Base-by-base conservation (phyloP, 1,284 basidiomycete species). In the Naganishia sp. region DNA sequence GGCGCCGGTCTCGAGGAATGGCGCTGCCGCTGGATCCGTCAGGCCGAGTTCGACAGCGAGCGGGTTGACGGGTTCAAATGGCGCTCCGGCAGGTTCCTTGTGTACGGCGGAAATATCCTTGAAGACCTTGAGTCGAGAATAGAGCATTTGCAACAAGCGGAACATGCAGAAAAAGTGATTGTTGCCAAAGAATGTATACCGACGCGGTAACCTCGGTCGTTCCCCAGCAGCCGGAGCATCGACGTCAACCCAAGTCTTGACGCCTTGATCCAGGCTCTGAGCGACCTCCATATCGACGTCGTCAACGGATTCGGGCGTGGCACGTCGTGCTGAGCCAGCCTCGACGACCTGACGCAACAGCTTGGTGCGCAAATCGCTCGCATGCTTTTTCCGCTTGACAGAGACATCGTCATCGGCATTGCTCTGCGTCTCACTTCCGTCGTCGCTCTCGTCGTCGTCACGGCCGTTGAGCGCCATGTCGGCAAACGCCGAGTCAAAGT, bases 111-210 rank as follows among this genome's bases (percentile, higher is more conserved):
- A 84, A 58, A 88, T 81, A 47, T 81, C 81, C 80, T 93, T 96
- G 83, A 94, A 92, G 25, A 86, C 81, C 42, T 84, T 79, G 57
- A 99, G 82, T n/a, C 95, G 88, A 11, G 88, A 87, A 77, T 95
- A 96, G 17, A 97, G 81, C 45, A 94, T 82, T 90, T 97, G 74
- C 43, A 96, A 77, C 62, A 97, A 81, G 55, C 95, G 87, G 72
- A 97, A 77, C 67, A 97, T 80, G 21, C 91, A 89, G 81, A 97
- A 99, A 77, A 94, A 92, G 49, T 92, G 89, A 67, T 91, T 93
- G 81, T 97, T 95, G 71, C 87, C 87, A 80, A 96, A 98, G 81
- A 98, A 92, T 42, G 83, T 84, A 68, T 78, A 80, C 61, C 78
- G 77, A 23, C 78, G 72, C 3, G 52, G 58, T 18, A 53, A 39